These are phyloP conservation scores for Rhodotorula sp. DNA, from an alignment of 1,284 basidiomycete species.

Conservation along the genomic window DNA sequence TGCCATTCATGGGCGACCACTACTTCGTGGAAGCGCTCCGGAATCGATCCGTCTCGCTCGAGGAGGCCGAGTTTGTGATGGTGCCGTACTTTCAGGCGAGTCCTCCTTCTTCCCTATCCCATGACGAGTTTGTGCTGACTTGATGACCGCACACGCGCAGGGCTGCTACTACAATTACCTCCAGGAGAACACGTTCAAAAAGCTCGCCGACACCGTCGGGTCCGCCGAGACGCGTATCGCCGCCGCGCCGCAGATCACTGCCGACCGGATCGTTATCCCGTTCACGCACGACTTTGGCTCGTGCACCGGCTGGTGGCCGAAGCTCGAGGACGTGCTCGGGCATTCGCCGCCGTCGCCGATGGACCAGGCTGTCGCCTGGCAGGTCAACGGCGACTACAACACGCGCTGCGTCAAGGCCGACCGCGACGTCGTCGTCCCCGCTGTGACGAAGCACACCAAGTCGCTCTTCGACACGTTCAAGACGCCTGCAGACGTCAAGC, in stretches of 20 bases:
- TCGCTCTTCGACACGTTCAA: slow-evolving; percentile 36
- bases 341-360: slow-evolving; percentile 45
- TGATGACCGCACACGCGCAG: slow-evolving; percentile 12
- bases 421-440: slow-evolving; percentile 45
- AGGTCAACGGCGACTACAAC: slow-evolving; percentile 46
- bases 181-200: slow-evolving; percentile 47
- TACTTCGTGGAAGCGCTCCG: slow-evolving; percentile 41
- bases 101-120: background rate
- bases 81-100: slow-evolving; percentile 53
- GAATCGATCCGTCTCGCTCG: slow-evolving; percentile 47
- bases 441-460: slow-evolving; percentile 41
- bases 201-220: slow-evolving; percentile 47
- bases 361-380: slow-evolving; percentile 46
- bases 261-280: slow-evolving; percentile 49
- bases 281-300: slow-evolving; percentile 57
- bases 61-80: slow-evolving; percentile 55
- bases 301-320: slow-evolving; percentile 44
- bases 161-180: slow-evolving; percentile 54
- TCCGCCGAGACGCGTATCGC: slow-evolving; percentile 43
- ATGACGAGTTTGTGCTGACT: too few relatives aligned
- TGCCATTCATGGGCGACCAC: slow-evolving; percentile 45
- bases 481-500: slow-evolving; percentile 22
- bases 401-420: slow-evolving; percentile 45
- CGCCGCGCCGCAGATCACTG: slow-evolving; percentile 42
- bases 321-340: slow-evolving; percentile 43